phyloP scores from a whole-genome alignment of 1,139 yeast species.

The Protomyces lactucae-debilis region DNA sequence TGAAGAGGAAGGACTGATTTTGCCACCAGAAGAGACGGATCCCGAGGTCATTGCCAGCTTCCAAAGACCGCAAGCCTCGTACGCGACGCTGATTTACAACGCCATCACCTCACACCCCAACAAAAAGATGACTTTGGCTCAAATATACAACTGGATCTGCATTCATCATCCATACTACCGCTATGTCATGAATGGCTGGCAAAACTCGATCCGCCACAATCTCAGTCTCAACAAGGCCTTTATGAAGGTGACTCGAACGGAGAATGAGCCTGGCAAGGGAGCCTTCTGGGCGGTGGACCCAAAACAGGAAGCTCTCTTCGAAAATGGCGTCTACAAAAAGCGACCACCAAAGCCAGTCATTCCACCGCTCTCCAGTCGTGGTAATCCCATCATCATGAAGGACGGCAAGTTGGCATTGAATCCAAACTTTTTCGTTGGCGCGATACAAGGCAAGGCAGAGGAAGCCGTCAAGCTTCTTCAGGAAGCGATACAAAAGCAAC shows the following conservation, averaged over 20 bases:
- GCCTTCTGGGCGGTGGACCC: constrained; percentile 86
- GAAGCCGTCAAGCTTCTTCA: constrained; percentile 31
- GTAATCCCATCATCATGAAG: constrained; percentile 28
- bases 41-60: constrained; percentile 25
- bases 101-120: constrained; percentile 64
- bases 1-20: constrained; percentile 19
- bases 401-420: constrained; percentile 30
- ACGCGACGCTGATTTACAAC: constrained; percentile 71
- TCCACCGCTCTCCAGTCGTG: constrained; percentile 25
- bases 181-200: constrained; percentile 98
- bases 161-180: constrained; percentile 85
- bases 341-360: constrained; percentile 43
- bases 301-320: constrained; percentile 39
- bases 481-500: constrained; percentile 27
- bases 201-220: constrained; percentile 84
- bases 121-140: constrained; percentile 66
- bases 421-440: constrained; percentile 28
- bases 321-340: constrained; percentile 52
- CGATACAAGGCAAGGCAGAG: constrained; percentile 27
- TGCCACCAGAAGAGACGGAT: constrained; percentile 23
- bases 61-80: constrained; percentile 71
- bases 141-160: constrained; percentile 78
- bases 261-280: constrained; percentile 52
- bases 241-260: constrained; percentile 68
- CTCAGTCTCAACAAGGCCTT: constrained; percentile 80